Evolutionary conservation across 257 asterid species (phyloP).

Genomic region (Gentiana straminea): DNA sequence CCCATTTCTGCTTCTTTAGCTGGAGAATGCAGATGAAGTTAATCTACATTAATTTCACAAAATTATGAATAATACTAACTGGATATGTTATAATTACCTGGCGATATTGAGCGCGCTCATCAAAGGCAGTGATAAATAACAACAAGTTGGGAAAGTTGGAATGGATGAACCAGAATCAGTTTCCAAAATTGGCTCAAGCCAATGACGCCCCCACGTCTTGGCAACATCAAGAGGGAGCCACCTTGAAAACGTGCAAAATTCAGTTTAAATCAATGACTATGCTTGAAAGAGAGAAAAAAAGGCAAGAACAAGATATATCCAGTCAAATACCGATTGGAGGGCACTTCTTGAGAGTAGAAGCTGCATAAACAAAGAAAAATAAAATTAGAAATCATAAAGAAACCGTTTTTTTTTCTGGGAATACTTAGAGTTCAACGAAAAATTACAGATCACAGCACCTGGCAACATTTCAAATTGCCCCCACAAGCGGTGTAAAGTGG

Average conservation of each 20-base stretch:
- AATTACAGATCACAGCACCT: constrained; percentile 38
- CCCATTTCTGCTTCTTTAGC: too few species aligned
- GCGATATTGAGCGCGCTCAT: constrained; percentile 87
- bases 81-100: constrained; percentile 33
- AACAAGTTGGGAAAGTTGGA: constrained; percentile 70
- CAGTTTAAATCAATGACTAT: constrained; percentile 6
- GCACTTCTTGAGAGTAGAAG: constrained; percentile 89
- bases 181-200: constrained; percentile 82
- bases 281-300: background rate
- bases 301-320: background rate
- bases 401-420: background rate
- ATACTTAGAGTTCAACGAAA: constrained; percentile 1
- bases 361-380: constrained; percentile 30
- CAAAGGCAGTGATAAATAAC: constrained; percentile 80
- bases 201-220: constrained; percentile 96
- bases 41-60: too few species aligned
- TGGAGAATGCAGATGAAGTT: too few species aligned
- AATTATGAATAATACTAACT: too few species aligned
- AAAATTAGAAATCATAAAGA: background rate
- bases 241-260: constrained; percentile 36
- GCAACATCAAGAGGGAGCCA: constrained; percentile 98
- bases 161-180: constrained; percentile 56
- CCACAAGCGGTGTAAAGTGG: constrained; percentile 98
- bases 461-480: constrained; percentile 93
- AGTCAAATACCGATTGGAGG: constrained; percentile 75